Evolutionary conservation across 2,329 filamentous ascomycete species (phyloP), one percentile per base, ranked within the genome.

Genomic region (Aureobasidium subglaciale): DNA sequence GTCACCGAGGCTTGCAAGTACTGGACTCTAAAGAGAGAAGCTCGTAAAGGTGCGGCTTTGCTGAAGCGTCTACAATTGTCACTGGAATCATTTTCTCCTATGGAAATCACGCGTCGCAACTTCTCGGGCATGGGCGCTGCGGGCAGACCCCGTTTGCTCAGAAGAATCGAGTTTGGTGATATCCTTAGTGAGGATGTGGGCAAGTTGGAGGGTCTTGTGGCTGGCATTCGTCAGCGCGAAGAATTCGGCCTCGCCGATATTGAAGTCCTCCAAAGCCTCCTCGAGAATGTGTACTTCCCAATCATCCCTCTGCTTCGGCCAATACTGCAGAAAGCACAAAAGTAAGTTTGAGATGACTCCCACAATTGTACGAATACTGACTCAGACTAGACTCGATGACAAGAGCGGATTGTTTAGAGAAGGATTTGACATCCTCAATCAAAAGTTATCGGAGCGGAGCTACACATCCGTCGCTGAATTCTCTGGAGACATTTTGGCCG

Each of bases 11-110:
- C 88, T 2, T 97, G 92, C 73, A 90, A 90, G 63, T 99, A 97
- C 72, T 99, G 93, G 93, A 97, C 93, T 0, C 72, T 99, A 60
- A 99, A 99, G 74, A 84, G 93, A 56, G 93, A 99, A 70, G 88
- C 92, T 59, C 84, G 93, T 30, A 82, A 93, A 57, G 93, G 93
- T 43, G 93, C 93, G 27, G 90, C 93, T 4, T 77, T 99, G 55
- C 79, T 99, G 58, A 97, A 97, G 73, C 84, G 93, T 32, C 78
- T 99, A 18, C 93, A 99, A 69, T 75, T 97, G 56, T 91, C 96
- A 70, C 87, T 96, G 79, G 92, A 97, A 70, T 89, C 90, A 0
- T 99, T 97, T 70, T 92, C 92, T 6, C 96, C 90, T 0, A 96
- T 96, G 87, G 93, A 99, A 71, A 85, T 99, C 61, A 96, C 93